Conservation (phyloP, 108 stramenopile genomes). For the Discostella pseudostelligera region DNA sequence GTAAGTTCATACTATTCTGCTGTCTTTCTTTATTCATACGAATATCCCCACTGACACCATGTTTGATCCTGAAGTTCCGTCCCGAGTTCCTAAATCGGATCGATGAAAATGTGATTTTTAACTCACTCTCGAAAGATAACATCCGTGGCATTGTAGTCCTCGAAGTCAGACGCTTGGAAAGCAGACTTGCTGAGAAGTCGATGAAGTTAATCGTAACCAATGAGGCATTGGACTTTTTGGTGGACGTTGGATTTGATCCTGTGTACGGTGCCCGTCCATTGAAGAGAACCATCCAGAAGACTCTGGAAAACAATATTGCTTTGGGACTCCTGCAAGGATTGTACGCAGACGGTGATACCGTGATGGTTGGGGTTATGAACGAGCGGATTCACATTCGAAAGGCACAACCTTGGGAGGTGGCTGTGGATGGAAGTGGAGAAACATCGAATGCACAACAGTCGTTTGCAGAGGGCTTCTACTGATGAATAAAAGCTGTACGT, state of each 20-base stretch:
- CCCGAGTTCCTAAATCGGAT: conserved; percentile 99
- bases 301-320: conserved; percentile 92
- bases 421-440: conserved; percentile 8
- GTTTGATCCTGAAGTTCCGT: conserved; percentile 57
- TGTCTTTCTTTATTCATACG: not conserved
- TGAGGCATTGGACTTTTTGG: conserved; percentile 73
- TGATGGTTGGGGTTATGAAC: conserved; percentile 50
- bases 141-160: conserved; percentile 89
- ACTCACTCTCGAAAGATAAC: conserved; percentile 78
- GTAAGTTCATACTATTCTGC: conserved; percentile 6
- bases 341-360: conserved; percentile 80
- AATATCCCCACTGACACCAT: conserved; percentile 23
- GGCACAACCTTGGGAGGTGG: conserved; percentile 22
- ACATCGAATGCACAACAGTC: conserved; percentile 11
- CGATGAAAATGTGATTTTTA: conserved; percentile 97
- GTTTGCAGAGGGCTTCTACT: conserved; percentile 16
- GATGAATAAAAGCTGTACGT: not conserved
- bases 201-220: conserved; percentile 69
- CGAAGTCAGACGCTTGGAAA: conserved; percentile 69
- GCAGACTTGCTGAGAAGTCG: conserved; percentile 68
- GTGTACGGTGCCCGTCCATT: conserved; percentile 96
- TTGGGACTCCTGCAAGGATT: conserved; percentile 78
- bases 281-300: conserved; percentile 94
- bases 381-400: conserved; percentile 42
- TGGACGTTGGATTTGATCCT: conserved; percentile 91